Base-by-base conservation (phyloP, 2,329 filamentous ascomycete genomes). In the Stagonosporopsis vannaccii region DNA sequence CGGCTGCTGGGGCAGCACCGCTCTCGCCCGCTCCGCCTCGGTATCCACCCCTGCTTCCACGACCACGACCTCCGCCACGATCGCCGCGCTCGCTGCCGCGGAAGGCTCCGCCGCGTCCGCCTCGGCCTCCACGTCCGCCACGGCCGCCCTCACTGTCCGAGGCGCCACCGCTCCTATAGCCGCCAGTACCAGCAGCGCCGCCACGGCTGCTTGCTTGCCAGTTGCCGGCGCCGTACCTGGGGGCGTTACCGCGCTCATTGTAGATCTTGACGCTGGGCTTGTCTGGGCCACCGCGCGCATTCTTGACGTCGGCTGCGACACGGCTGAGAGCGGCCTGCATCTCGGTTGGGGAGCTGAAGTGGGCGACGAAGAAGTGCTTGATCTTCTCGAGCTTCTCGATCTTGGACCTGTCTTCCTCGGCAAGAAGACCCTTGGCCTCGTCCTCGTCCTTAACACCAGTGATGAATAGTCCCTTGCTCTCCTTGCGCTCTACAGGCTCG, bases 391-490 rank as follows among this genome's bases (percentile, higher is more conserved):
- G 77, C 69, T 81, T 81, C 51, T 86, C 77, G 62, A 97, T 91
- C 80, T 96, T 97, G 28, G 85, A 74, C 72, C 87, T 88, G 72
- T 97, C 92, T 68, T 96, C 91, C 12, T 95, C 88, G 1, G 86
- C 82, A 72, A 99, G 94, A 22, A 97, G 82, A 30, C 91, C 88
- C 53, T 89, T 88, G 33, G 91, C 89, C 58, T 93, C 90, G 28
- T 97, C 91, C 63, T 94, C 91, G 50, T 85, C 90, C 68, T 88
- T 90, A 20, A 93, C 87, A 69, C 93, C 93, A 79, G 90, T 91
- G 58, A 99, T 88, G 76, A 97, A 99, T 19, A 99, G 85, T 44
- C 91, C 94, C 68, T 92, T 89, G 65, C 89, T 91, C 69, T 92
- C 85, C 70, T 79, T 78, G 58, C 78, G 77, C 63, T 77, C 84